Percentiles rank a stretch among this genome's conserved stretches.
These are phyloP conservation scores for Blakeslea trispora DNA, from an alignment of 371 early-diverging fungal species.

Conservation along the genomic window DNA sequence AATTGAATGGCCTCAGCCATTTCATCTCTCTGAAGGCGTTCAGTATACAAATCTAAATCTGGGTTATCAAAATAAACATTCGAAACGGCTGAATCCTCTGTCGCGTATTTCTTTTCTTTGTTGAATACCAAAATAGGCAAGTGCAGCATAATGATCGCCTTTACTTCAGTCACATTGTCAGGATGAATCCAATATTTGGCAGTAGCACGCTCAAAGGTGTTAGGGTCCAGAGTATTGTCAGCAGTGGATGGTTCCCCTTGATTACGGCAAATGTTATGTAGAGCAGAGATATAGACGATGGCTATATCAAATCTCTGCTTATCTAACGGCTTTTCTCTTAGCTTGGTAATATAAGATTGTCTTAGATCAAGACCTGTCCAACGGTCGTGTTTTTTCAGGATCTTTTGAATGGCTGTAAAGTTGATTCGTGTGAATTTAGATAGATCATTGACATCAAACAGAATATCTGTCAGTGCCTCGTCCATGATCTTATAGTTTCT, in stretches of 20 bases:
- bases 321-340: slow-evolving; percentile 84
- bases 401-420: slow-evolving; percentile 93
- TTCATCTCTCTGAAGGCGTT: slow-evolving; percentile 86
- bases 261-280: slow-evolving; percentile 88
- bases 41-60: slow-evolving; percentile 84
- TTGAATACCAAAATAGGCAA: slow-evolving; percentile 86
- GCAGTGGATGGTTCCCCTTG: slow-evolving; percentile 79
- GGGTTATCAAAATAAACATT: slow-evolving; percentile 94
- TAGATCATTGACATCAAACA: slow-evolving; percentile 88
- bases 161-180: slow-evolving; percentile 93
- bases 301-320: slow-evolving; percentile 89
- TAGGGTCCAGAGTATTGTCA: slow-evolving; percentile 33
- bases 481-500: slow-evolving; percentile 69
- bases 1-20: slow-evolving; percentile 87
- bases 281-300: slow-evolving; percentile 85
- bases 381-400: slow-evolving; percentile 96
- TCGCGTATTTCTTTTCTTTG: slow-evolving; percentile 36
- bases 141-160: slow-evolving; percentile 86
- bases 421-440: slow-evolving; percentile 93
- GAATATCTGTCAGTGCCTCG: slow-evolving; percentile 77
- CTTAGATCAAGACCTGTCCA: slow-evolving; percentile 42
- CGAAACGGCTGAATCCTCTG: slow-evolving; percentile 69
- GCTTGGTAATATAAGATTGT: slow-evolving; percentile 71
- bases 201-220: slow-evolving; percentile 74
- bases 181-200: slow-evolving; percentile 98